Evolutionary conservation across 2,329 filamentous ascomycete genomes (phyloP), one percentile per base, ranked within the genome.

Genomic region (Pseudocercospora ulei): DNA sequence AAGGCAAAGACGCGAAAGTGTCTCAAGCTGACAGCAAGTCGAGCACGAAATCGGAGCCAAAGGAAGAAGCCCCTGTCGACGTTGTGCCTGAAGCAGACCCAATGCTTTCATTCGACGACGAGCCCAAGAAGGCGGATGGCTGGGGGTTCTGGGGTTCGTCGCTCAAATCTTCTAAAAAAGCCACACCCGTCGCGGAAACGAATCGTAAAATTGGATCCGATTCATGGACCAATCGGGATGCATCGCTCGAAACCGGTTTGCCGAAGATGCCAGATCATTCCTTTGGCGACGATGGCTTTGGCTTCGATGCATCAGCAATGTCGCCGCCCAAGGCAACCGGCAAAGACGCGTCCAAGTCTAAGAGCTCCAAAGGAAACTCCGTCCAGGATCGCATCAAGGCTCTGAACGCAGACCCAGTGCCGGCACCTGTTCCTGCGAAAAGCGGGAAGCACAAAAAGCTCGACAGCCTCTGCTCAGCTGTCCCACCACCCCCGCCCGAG

Each of bases 321-420:
- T 59, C 62, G 51, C 60, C 61, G 46, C 58, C 64, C 41, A 65
- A 65, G 51, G 58, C 65, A 50, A 58, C 62, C 27, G 58, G 63
- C 43, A 63, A 57, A 40, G 54, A 53, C 29, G 49, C 64, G 45
- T 51, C 62, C 34, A 67, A 66, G 51, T 52, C 59, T 38, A 57
- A 66, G 62, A 47, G 67, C 41, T 56, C 52, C 31, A 67, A 65
- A 49, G 59, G 64, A 8, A 68, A 51, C 63, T 33, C 63, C 23
- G 52, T 75, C 26, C 65, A 69, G 9, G 72, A 76, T 48, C 68
- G 68, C 49, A 69, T 75, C 58, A 72, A 63, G 48, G 56, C 65
- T 9, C 49, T 62, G 36, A 56, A 62, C 47, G 59, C 54, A 39
- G 62, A 63, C 27, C 55, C 61, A 39, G 40, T 39, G 13, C 58